Evolutionary conservation across 306 rosid genomes (phyloP).

Genomic region (Vigna trinervia): DNA sequence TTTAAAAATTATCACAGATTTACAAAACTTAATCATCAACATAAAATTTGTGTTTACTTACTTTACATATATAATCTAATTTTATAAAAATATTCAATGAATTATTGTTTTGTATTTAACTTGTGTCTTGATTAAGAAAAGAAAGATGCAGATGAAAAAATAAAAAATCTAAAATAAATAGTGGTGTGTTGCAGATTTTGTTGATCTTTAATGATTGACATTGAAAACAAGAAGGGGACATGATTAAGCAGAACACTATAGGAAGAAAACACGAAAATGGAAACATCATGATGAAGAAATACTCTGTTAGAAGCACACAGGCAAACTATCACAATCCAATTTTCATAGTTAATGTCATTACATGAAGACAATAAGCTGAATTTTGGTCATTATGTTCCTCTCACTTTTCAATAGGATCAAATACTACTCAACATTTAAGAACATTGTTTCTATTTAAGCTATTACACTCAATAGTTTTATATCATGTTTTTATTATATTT

Average conservation of each 20-base stretch:
- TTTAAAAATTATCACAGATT: too few relatives aligned
- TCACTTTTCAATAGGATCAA: constrained; percentile 1
- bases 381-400: constrained; percentile 28
- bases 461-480: too few relatives aligned
- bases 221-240: not conserved
- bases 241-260: not conserved
- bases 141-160: not conserved
- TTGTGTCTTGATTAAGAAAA: not conserved
- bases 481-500: too few relatives aligned
- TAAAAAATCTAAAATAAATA: not conserved
- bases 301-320: too few relatives aligned
- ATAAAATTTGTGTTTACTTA: too few relatives aligned
- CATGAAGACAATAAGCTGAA: constrained; percentile 30
- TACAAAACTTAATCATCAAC: too few relatives aligned
- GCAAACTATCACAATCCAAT: constrained; percentile 5
- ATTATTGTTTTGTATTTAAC: too few relatives aligned
- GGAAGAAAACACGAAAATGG: not conserved
- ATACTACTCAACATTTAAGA: not conserved
- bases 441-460: not conserved
- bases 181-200: not conserved
- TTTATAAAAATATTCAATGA: too few relatives aligned
- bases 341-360: not conserved
- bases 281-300: constrained; percentile 22
- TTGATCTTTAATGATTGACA: not conserved
- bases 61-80: too few relatives aligned